Evolutionary conservation across 495 filamentous ascomycete genomes (phyloP), one percentile per base, ranked within the genome.

Genomic region (Evernia prunastri): DNA sequence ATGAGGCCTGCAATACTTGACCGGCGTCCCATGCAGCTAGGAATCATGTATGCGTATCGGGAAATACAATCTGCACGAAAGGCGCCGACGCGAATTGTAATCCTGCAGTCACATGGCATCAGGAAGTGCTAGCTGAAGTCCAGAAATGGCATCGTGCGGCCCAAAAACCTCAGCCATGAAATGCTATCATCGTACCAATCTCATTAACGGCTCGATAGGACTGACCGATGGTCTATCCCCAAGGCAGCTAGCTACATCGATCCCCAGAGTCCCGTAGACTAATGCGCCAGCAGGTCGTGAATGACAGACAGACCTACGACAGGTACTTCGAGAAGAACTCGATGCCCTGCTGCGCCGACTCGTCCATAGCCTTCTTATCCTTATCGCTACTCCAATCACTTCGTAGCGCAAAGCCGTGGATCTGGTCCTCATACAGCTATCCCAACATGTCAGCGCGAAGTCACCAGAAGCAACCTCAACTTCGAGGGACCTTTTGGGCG

Each of bases 341-440:
- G 62, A 78, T 71, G 9, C 76, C 77, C 66, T 80, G 77, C 67
- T 75, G 68, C 59, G 71, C 66, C 36, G 75, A 68, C 6, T 77
- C 73, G 66, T 80, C 77, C 72, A 77, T 79, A 20, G 77, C 77
- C 68, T 80, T 74, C 67, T 72, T 74, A 49, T 79, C 77, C 64
- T 76, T 78, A 40, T 80, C 77, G 49, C 68, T 74, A 31, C 69
- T 72, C 76, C 75, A 78, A 67, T 80, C 77, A 49, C 71, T 70
- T 53, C 77, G 69, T 42, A 79, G 49, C 33, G 77, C 71, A 70
- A 79, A 77, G 18, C 75, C 77, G 68, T 79, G 77, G 5, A 79
- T 61, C 66, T 78, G 77, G 53, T 77, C 74, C 64, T 78, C 72
- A 70, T 77, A 78, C 17, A 78, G 68, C 65, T 67, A 35, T 15